Evolutionary conservation across 169 alveolate genomes (phyloP), one percentile per base, ranked within the genome.

Genomic region (Perkinsus olseni): DNA sequence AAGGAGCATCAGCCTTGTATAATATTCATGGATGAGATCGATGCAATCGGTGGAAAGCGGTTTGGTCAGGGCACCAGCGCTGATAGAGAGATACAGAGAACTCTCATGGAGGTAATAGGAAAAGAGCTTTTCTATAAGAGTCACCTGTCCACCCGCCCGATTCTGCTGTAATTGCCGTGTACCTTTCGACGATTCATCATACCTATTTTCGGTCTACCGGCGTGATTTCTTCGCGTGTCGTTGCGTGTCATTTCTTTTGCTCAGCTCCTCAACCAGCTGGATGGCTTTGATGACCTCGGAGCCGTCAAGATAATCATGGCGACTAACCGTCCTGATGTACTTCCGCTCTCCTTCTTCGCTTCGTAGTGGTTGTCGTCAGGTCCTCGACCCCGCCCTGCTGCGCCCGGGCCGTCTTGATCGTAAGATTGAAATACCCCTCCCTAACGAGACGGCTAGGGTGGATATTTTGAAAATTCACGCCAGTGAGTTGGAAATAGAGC

Each of bases 321-420:
- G 90, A 99, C 99, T 28, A 99, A 99, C 93, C 97, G 99, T 94
- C 99, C 99, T 74, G 99, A 99, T 96, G 99, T 99, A 0, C 82
- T 28, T 6, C 50, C 17, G 82, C 82, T 62, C 34, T 28, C 0
- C 82, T 24, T 21, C 17, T 28, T 4, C 34, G 36, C 31, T 62
- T 13, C 17, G 31, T 6, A 21, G 8, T 28, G 34, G 82, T 4
- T 6, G 0, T 4, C 82, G 28, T 62, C 34, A 62, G 82, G 82
- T 62, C 24, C 96, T 99, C 91, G 99, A 99, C 95, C 99, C 99
- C 37, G 99, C 99, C 3, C 96, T 99, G 37, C 93, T 99, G 94
- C 98, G 99, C 95, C 99, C 99, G 34, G 99, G 99, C 38, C 96
- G 99, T 95, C 96, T 99, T 45, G 99, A 99, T 96, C 97, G 99